Evolutionary conservation across 495 filamentous ascomycete species (phyloP).

Genomic region (Xylaria intraflava): DNA sequence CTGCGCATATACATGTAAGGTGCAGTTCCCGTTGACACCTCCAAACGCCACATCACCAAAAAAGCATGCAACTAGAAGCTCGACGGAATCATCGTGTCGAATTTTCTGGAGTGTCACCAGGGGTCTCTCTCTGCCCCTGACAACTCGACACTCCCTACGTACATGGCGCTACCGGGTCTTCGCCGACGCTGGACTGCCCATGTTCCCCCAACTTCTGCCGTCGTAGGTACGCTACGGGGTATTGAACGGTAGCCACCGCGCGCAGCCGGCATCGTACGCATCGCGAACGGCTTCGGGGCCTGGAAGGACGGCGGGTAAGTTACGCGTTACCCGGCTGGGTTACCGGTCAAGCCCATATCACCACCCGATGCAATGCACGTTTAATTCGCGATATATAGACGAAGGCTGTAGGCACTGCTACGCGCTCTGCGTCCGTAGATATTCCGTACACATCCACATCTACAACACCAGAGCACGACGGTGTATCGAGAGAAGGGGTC

Average conservation of each 20-base stretch:
- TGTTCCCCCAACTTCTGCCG: neutral
- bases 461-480: too few species aligned
- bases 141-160: too few species aligned
- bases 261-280: neutral
- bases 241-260: neutral
- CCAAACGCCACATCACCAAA: neutral
- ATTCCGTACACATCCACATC: too few species aligned
- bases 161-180: neutral
- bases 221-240: neutral
- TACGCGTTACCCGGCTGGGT: constrained; percentile 7
- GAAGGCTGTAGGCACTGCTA: too few species aligned
- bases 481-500: too few species aligned
- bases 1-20: neutral
- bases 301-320: neutral
- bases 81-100: neutral
- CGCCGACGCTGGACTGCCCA: neutral
- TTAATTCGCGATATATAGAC: constrained; percentile 9
- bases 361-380: constrained; percentile 11
- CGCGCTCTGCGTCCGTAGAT: too few species aligned
- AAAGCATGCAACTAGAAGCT: neutral
- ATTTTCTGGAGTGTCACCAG: constrained; percentile 2
- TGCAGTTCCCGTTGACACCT: neutral
- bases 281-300: neutral
- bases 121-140: neutral
- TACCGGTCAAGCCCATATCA: constrained; percentile 6